Percentiles rank a stretch among this genome's conserved stretches.
phyloP scores from a whole-genome alignment of 495 filamentous ascomycete genomes.

The Massariosphaeria phaeospora region DNA sequence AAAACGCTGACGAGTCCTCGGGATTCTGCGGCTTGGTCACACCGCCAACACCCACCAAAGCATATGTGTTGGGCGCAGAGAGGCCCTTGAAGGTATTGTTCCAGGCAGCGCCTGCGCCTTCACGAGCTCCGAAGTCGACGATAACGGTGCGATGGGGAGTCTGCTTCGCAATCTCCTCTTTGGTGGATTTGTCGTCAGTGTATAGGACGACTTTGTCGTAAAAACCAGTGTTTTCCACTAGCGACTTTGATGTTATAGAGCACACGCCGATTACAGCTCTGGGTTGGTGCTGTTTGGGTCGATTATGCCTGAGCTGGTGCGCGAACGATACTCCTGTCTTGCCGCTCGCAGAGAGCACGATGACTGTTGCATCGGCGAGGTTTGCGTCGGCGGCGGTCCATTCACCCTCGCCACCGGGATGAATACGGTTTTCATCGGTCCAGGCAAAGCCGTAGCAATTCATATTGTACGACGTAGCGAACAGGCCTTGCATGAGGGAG shows the following conservation, averaged over 20 bases:
- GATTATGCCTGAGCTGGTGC: conserved; percentile 17
- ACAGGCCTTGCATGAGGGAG: conserved; percentile 43
- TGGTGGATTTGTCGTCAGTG: conserved; percentile 11
- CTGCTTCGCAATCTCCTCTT: conserved; percentile 26
- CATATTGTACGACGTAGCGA: conserved; percentile 48
- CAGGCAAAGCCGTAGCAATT: conserved; percentile 46
- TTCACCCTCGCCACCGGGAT: conserved; percentile 35
- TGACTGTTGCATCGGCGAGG: conserved; percentile 41
- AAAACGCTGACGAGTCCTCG: conserved; percentile 27
- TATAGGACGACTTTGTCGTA: conserved; percentile 32
- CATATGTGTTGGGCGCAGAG: conserved; percentile 33
- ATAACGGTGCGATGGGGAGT: conserved; percentile 42
- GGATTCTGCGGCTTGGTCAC: conserved; percentile 40
- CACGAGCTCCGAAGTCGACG: conserved; percentile 51
- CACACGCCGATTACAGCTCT: conserved; percentile 28
- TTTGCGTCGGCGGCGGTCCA: conserved; percentile 48
- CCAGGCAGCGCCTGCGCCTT: conserved; percentile 40
- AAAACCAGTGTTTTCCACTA: conserved; percentile 17
- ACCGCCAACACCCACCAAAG: conserved; percentile 46
- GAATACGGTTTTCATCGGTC: conserved; percentile 37
- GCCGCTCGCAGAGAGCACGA: conserved; percentile 22
- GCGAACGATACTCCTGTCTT: conserved; percentile 30
- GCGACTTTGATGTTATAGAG: not conserved
- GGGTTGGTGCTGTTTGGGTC: conserved; percentile 18
- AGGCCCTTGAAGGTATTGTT: conserved; percentile 34